phyloP scores from a whole-genome alignment of 371 early-diverging fungal genomes.

The Chytridiales sp. region DNA sequence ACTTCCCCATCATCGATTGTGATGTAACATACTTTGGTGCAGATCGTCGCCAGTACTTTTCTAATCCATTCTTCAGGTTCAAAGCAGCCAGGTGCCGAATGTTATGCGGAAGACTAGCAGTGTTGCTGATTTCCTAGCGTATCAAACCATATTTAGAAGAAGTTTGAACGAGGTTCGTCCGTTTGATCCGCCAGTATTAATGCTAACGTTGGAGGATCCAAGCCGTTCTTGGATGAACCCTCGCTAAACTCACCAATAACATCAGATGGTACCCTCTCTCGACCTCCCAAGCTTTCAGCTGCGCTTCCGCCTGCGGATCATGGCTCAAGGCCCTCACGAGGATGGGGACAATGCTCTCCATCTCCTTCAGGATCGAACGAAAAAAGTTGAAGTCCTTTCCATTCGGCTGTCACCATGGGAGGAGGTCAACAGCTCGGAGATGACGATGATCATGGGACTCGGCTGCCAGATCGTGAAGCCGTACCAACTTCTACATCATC shows the following conservation, averaged over 20 bases:
- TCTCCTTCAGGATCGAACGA: too few relatives aligned
- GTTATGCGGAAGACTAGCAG: conserved; percentile 58
- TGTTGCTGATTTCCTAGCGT: conserved; percentile 74
- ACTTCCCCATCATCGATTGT: not conserved
- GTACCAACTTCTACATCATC: too few relatives aligned
- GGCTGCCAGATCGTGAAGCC: too few relatives aligned
- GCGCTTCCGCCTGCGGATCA: conserved; percentile 55
- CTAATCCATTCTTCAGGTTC: conserved; percentile 85
- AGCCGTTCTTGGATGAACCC: not conserved
- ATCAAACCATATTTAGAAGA: not conserved
- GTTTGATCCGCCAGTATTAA: too few relatives aligned
- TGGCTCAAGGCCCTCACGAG: too few relatives aligned
- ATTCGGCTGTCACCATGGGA: too few relatives aligned
- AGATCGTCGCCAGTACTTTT: conserved; percentile 83
- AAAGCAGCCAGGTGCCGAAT: conserved; percentile 79
- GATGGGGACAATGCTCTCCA: too few relatives aligned
- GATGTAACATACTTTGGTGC: conserved; percentile 60
- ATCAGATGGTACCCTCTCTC: conserved; percentile 70
- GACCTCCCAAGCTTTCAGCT: conserved; percentile 74
- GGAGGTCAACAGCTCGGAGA: too few relatives aligned
- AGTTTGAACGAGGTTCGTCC: too few relatives aligned
- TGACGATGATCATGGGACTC: too few relatives aligned
- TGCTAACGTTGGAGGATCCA: too few relatives aligned
- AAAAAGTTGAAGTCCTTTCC: too few relatives aligned
- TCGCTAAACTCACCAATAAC: conserved; percentile 57